Percentiles rank a stretch among this genome's conserved stretches.
Conservation (phyloP, 345 rosid species). For the Corchorus capsularis region DNA sequence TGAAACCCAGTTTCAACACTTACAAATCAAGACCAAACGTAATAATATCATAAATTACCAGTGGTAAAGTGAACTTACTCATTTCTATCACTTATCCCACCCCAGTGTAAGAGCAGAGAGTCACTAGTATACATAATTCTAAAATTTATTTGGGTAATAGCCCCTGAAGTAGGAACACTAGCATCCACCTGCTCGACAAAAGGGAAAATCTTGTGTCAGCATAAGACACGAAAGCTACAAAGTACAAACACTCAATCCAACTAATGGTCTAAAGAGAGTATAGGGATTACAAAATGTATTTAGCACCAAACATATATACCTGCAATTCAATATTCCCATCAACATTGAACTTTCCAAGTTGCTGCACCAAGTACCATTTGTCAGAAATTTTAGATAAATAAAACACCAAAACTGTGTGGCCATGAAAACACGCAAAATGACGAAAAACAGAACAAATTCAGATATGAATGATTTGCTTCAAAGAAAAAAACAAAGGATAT, state of each 20-base stretch:
- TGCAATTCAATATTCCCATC: constrained; percentile 81
- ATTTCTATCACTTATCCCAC: constrained; percentile 62
- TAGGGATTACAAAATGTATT: neutral
- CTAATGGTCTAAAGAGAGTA: constrained; percentile 8
- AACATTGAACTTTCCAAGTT: constrained; percentile 67
- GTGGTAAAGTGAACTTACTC: constrained; percentile 54
- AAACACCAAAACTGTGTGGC: constrained; percentile 21
- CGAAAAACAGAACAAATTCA: neutral
- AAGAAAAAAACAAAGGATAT: neutral
- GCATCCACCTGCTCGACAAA: constrained; percentile 61
- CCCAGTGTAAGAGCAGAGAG: constrained; percentile 92
- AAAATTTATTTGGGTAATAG: constrained; percentile 51
- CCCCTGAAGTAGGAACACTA: constrained; percentile 43
- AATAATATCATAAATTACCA: constrained; percentile 9
- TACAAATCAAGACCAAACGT: constrained; percentile 7
- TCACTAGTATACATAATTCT: constrained; percentile 57
- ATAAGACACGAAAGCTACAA: constrained; percentile 16
- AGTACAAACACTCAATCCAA: constrained; percentile 14
- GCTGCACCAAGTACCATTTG: constrained; percentile 44
- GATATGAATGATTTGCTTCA: neutral
- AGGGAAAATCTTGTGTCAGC: constrained; percentile 20
- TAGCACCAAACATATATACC: constrained; percentile 41
- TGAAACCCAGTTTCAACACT: neutral
- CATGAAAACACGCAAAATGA: neutral
- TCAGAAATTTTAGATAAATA: constrained; percentile 27